Percentiles rank a stretch among this genome's conserved stretches.
Evolutionary conservation across 768 basidiomycete species (phyloP).

Genomic region (Tylopilus intermedius): DNA sequence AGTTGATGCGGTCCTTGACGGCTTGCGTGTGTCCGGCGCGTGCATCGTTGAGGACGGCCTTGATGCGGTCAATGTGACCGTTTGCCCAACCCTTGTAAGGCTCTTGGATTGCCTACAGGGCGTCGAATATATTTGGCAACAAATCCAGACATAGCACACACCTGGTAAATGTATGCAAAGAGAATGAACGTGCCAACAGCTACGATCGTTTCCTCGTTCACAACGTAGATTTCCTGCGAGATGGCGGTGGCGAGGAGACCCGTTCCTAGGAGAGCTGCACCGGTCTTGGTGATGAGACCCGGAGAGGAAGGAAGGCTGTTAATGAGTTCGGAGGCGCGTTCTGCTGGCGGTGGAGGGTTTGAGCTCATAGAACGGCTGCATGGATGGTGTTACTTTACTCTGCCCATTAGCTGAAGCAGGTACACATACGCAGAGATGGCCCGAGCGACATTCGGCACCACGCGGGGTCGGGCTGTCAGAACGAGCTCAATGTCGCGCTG

Average conservation of each 20-base stretch:
- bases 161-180: constrained; percentile 77
- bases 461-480: constrained; percentile 50
- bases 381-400: constrained; percentile 6
- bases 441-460: constrained; percentile 44
- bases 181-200: constrained; percentile 81
- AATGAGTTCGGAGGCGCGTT: constrained; percentile 87
- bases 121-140: constrained; percentile 13
- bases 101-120: constrained; percentile 60
- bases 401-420: constrained; percentile 3
- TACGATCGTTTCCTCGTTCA: constrained; percentile 94
- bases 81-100: constrained; percentile 94
- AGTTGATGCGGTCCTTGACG: constrained; percentile 87
- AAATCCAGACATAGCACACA: constrained; percentile 29
- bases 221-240: constrained; percentile 94
- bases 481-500: neutral
- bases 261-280: constrained; percentile 85
- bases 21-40: constrained; percentile 88
- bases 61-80: constrained; percentile 80
- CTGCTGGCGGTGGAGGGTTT: constrained; percentile 66
- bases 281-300: constrained; percentile 91
- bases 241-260: constrained; percentile 88
- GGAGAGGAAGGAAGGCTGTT: constrained; percentile 82
- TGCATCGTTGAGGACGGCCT: constrained; percentile 71
- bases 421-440: constrained; percentile 44
- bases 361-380: constrained; percentile 64